Evolutionary conservation across 768 basidiomycete species (phyloP), one percentile per base, ranked within the genome.

Genomic region (Xerocomellus chrysenteron): DNA sequence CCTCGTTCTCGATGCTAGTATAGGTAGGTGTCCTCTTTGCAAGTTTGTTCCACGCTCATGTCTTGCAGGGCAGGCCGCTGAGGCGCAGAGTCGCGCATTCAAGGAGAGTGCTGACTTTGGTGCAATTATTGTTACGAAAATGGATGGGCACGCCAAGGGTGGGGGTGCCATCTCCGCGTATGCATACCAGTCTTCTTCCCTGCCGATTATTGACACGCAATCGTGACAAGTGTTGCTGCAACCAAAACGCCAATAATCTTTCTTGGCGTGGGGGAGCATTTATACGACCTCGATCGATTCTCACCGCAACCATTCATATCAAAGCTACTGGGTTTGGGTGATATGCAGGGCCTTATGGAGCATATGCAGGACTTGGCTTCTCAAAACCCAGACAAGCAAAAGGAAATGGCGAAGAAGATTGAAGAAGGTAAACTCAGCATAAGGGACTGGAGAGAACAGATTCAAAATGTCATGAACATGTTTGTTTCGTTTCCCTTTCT

Each of bases 131-230:
- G 97, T 99, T 16, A 99, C 97, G 12, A 99, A 99, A 76, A 93
- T 99, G 87, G 97, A 99, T 65, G 97, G 97, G 5, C 97, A 99
- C 66, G 97, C 97, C 1, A 98, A 97, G 71, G 97, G 97, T 54
- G 97, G 97, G 72, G 97, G 97, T 24, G 97, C 97, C 32, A 98
- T 99, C 57, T 99, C 97, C 44, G 96, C 96, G 96, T 98, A 75
- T 57, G 94, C 80, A 21, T 41, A 36, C 32, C 5, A 2, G 2
- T 37, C 21, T 32, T 37, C 26, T 42, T 54, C 21, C 9, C 24
- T 43, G 11, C 30, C 33, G 26, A 49, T 19, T 13, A n/a, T 53
- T 65, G 36, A 64, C 59, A n/a, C 9, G n/a, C 35, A 36, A 53
- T 36, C 52, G 56, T 50, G 36, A 33, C 45, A 67, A 97, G 95